Base-by-base conservation (phyloP, 2,329 filamentous ascomycete species). In the Ophiostoma novo-ulmi region DNA sequence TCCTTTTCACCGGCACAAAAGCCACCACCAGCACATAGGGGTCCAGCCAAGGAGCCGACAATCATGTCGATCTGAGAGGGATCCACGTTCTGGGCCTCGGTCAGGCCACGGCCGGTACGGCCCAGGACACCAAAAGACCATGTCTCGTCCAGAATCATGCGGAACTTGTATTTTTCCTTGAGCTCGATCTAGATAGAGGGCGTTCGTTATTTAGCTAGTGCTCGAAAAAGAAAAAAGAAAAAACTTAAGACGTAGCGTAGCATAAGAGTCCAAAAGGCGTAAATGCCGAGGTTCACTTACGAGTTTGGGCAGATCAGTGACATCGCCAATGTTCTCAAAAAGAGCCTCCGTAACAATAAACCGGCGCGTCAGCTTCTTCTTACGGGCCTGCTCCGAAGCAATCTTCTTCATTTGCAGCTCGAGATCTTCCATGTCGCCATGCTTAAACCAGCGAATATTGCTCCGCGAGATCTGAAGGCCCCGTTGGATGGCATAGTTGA, bases 121-220 rank as follows among this genome's bases (percentile, higher is more conserved):
- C 95, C 95, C 5, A 99, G 86, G 22, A 98, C 91, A 72, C 94
- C 96, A 78, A 98, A 99, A 0, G 94, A 97, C 90, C 92, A 97
- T 1, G 94, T 97, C 83, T 99, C 95, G 79, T 99, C 95, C 52
- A 99, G 88, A 74, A 98, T 97, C 71, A 99, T 87, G 76, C 95
- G 93, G 83, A 98, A 99, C 82, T 97, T 99, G 86, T 98, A 97
- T 79, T 91, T 92, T 75, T 94, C 89, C 81, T 97, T 97, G 75
- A 99, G 85, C 78, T 97, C 94, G 74, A 98, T 85, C 90, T 92
- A 74, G 38, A 6, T 13, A 35, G 10, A 5, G 58, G 14, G 14
- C 7, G 26, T 35, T 35, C 17, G 58, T 63, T 63, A 35, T 13
- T 63, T 20, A 10, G 6, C 58, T 26, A 3, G 22, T 48, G 44